Base-by-base conservation (phyloP, 352 stramenopile genomes). In the Pythium chondricola region DNA sequence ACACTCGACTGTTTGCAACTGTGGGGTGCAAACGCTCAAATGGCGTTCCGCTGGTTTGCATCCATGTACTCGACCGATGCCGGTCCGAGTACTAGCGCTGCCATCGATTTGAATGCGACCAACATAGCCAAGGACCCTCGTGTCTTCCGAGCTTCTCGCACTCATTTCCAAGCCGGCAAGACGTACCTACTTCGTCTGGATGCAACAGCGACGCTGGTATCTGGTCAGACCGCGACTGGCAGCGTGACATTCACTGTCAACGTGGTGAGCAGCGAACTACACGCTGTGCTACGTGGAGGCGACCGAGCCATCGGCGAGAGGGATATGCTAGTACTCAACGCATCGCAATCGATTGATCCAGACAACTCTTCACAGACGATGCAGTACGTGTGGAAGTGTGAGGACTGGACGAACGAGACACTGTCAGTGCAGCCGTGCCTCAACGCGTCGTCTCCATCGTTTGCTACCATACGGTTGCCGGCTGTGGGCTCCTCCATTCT, bases 41-140 rank as follows among this genome's bases (percentile, higher is more conserved):
- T 88, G 2, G 58, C 42, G 3, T 91, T 75, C 39, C 40, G 56
- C 1, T 91, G 79, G 79, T 76, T 66, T 9, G 57, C 60, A 1
- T 65, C 56, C 0, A 13, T 57, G 48, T 5, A 25, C 39, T 3
- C 50, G 36, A 13, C 57, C 2, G 24, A 40, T 1, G 24, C 13
- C 13, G 30, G 27, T 4, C 17, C 25, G 8, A 13, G 21, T 8
- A 13, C 29, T 4, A 33, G 43, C 7, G 39, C 45, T 7, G 21
- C 20, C 14, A 30, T 75, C 24, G 56, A 76, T 17, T 54, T 85
- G 17, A 79, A 64, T 21, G 54, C 63, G 9, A 65, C 57, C 21
- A 87, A 88, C 40, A 65, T 58, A 0, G 79, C 76, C n/a, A 67
- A 70, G 36, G 73, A 88, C 32, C 74, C 79, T 4, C 71, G 74